Conservation (phyloP, 1,139 yeast species). For the Geotrichum histeridarum region DNA sequence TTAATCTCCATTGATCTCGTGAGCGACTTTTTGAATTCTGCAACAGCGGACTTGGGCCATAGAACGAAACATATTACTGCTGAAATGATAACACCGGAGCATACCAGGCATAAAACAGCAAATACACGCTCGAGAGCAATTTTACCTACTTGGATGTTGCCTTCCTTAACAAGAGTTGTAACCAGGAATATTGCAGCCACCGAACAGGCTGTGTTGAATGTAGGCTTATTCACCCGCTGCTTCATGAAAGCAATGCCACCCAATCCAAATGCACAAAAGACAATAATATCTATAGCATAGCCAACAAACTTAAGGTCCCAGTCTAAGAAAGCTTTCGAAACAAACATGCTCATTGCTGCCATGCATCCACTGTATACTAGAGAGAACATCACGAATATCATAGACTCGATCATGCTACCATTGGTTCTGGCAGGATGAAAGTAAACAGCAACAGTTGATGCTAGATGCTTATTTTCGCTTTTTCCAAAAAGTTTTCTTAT, state of each 20-base stretch:
- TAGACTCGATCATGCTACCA: conserved; percentile 76
- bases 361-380: conserved; percentile 53
- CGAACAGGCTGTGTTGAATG: conserved; percentile 77
- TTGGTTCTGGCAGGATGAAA: conserved; percentile 77
- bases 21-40: conserved; percentile 44
- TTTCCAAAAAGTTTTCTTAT: conserved; percentile 56
- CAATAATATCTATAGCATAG: conserved; percentile 51
- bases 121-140: conserved; percentile 55
- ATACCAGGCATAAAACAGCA: conserved; percentile 56
- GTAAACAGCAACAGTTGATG: conserved; percentile 78
- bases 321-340: conserved; percentile 48
- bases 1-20: conserved; percentile 52
- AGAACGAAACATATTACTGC: conserved; percentile 54
- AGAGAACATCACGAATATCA: conserved; percentile 55
- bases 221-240: conserved; percentile 59
- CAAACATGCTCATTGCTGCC: conserved; percentile 50
- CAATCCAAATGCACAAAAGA: conserved; percentile 51
- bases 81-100: conserved; percentile 57
- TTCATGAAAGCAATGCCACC: conserved; percentile 68
- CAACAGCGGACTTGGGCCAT: conserved; percentile 61
- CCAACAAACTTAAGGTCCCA: conserved; percentile 50
- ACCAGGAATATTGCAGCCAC: conserved; percentile 69
- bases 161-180: conserved; percentile 69
- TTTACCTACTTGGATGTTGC: conserved; percentile 55
- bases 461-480: conserved; percentile 73